Conservation (phyloP, 202 grass and related monocot species). For the Miscanthus sacchariflorus region DNA sequence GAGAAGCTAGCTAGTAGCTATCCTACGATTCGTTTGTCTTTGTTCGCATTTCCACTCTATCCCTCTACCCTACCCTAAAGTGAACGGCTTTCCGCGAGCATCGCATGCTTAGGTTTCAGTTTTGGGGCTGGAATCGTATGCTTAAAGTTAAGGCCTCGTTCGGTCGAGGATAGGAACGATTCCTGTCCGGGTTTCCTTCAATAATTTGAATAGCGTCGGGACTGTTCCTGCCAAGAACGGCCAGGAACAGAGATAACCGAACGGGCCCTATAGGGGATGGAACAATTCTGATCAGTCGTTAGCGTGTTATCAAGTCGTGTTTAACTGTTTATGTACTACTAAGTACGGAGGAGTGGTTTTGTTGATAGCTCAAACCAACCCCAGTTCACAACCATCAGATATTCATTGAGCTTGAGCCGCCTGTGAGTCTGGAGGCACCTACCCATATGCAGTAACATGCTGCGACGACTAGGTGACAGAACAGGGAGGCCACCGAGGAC, state of each 20-base stretch:
- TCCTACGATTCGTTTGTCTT: slow-evolving; percentile 39
- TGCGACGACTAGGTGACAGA: neutral
- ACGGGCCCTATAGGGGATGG: neutral
- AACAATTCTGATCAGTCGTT: neutral
- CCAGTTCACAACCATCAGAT: neutral
- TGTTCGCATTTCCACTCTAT: slow-evolving; percentile 42
- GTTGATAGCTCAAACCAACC: neutral
- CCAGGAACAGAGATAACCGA: too few species aligned
- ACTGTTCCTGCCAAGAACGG: too few species aligned
- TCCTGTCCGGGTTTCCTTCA: too few species aligned
- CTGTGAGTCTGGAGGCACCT: neutral
- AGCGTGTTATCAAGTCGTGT: neutral
- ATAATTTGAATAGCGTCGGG: too few species aligned
- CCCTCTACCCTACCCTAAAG: slow-evolving; percentile 17
- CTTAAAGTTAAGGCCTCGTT: slow-evolving; percentile 9
- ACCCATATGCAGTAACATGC: neutral
- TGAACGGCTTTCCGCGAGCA: slow-evolving; percentile 25
- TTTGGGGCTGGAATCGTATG: slow-evolving; percentile 45
- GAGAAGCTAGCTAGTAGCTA: slow-evolving; percentile 17
- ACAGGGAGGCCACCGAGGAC: neutral
- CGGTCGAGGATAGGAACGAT: too few species aligned
- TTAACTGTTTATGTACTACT: neutral
- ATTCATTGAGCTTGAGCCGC: too few species aligned
- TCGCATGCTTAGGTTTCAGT: slow-evolving; percentile 50
- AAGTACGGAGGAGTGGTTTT: neutral